These are phyloP conservation scores for Calonectria pseudoreteaudii DNA, from an alignment of 2,329 filamentous ascomycete genomes.

Conservation along the genomic window DNA sequence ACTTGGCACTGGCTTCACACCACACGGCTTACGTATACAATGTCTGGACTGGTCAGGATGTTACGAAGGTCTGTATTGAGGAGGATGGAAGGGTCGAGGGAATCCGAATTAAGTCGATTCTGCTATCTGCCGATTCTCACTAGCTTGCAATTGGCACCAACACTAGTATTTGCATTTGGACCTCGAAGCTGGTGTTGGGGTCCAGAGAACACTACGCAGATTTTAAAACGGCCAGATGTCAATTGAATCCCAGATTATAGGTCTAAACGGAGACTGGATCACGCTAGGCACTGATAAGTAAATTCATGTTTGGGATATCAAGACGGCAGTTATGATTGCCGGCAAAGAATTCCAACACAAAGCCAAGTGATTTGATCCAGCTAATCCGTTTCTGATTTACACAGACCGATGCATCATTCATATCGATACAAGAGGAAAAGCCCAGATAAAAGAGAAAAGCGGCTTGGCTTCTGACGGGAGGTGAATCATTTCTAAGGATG, in stretches of 20 bases:
- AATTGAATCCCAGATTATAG: neutral
- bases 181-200: neutral
- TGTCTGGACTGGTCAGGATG: neutral
- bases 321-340: neutral
- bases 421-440: neutral
- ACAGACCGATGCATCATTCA: neutral
- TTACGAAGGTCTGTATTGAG: neutral
- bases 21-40: neutral
- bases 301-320: neutral
- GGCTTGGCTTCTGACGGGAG: neutral
- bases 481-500: neutral
- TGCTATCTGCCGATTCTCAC: neutral
- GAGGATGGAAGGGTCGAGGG: neutral
- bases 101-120: neutral
- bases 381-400: neutral
- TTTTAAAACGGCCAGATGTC: neutral
- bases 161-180: neutral
- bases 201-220: neutral
- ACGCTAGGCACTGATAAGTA: neutral
- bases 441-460: neutral
- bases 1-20: neutral
- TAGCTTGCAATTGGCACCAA: neutral
- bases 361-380: neutral
- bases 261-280: neutral
- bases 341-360: neutral